These are phyloP conservation scores for Phoma sp. DNA, from an alignment of 2,329 filamentous ascomycete genomes.

Conservation along the genomic window DNA sequence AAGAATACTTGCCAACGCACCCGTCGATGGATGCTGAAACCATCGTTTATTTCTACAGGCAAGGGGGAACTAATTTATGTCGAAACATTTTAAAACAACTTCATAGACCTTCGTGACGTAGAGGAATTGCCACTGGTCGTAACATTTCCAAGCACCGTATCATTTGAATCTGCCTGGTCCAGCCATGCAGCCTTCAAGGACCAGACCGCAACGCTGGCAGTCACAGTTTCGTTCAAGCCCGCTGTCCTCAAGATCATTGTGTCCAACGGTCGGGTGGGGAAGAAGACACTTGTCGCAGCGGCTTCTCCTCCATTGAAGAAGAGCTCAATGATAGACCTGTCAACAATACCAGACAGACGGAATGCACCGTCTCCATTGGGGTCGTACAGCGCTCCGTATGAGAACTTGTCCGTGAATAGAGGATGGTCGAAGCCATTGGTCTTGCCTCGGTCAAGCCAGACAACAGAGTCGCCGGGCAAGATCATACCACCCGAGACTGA, in stretches of 20 bases:
- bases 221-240: constrained; percentile 45
- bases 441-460: constrained; percentile 60
- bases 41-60: too few relatives aligned
- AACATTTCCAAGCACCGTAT: constrained; percentile 47
- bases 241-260: constrained; percentile 42
- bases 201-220: constrained; percentile 51
- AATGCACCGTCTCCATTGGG: constrained; percentile 40
- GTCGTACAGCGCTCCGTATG: constrained; percentile 38
- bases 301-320: constrained; percentile 62
- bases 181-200: constrained; percentile 50
- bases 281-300: constrained; percentile 61
- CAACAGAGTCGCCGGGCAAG: constrained; percentile 50
- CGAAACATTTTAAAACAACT: not conserved
- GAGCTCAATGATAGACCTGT: constrained; percentile 63
- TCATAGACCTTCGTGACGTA: not conserved
- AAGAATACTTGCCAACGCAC: not conserved
- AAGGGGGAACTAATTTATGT: too few relatives aligned
- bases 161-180: constrained; percentile 33
- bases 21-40: too few relatives aligned
- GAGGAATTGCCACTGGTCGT: constrained; percentile 23
- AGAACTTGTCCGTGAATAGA: constrained; percentile 65
- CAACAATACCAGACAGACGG: constrained; percentile 59
- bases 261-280: constrained; percentile 55
- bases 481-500: constrained; percentile 59
- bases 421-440: constrained; percentile 60